Evolutionary conservation across 83 land plant genomes (phyloP).

Genomic region (Picea mariana): DNA sequence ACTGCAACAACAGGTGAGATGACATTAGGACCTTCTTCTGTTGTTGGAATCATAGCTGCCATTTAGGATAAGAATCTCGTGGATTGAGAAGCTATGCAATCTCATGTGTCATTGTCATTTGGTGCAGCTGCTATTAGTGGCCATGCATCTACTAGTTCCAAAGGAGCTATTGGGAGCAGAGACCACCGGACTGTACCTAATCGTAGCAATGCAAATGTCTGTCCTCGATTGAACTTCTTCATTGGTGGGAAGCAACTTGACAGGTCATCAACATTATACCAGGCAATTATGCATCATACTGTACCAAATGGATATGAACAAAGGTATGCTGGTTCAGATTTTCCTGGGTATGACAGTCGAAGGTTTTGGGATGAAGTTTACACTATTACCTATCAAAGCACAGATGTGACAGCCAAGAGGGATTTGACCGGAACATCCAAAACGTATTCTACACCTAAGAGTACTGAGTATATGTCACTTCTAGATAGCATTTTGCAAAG

Average conservation of each 20-base stretch:
- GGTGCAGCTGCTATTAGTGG: slow-evolving; percentile 40
- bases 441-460: slow-evolving; percentile 1
- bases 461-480: neutral
- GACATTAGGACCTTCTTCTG: too few species aligned
- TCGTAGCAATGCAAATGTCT: slow-evolving; percentile 27
- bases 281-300: slow-evolving; percentile 41
- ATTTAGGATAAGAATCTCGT: neutral
- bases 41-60: neutral
- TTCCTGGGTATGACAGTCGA: slow-evolving; percentile 21
- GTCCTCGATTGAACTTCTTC: slow-evolving; percentile 36
- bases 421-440: neutral
- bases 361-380: slow-evolving; percentile 76
- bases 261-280: slow-evolving; percentile 42
- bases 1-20: slow-evolving; percentile 2
- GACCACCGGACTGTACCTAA: slow-evolving; percentile 20
- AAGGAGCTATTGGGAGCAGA: slow-evolving; percentile 1
- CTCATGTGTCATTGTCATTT: slow-evolving; percentile 17
- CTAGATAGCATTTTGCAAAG: slow-evolving; percentile 20
- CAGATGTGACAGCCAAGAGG: slow-evolving; percentile 17
- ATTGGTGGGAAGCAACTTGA: slow-evolving; percentile 46
- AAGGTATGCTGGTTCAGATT: slow-evolving; percentile 40
- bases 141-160: slow-evolving; percentile 20
- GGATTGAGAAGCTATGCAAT: neutral
- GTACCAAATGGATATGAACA: slow-evolving; percentile 30
- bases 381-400: slow-evolving; percentile 56